Base-by-base conservation (phyloP, 495 filamentous ascomycete species). In the Aspergillus olivimuriae region DNA sequence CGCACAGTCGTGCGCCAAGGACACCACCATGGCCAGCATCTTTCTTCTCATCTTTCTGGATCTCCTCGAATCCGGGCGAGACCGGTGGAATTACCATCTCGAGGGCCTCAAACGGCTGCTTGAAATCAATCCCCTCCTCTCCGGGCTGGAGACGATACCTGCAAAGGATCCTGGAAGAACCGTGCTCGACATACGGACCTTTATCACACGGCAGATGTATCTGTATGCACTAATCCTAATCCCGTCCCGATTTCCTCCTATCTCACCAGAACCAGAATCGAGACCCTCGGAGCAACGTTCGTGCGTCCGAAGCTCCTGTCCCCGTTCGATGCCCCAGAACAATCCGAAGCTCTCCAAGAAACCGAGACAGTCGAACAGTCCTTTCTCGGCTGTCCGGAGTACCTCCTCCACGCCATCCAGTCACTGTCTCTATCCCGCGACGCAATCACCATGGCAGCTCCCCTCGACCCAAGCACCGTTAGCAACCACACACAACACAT, bases 1-100 rank as follows among this genome's bases (percentile, higher is more conserved):
- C 34, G 4, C 36, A 36, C 52, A 2, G 8, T 41, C 26, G 43
- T 59, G 12, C 47, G 61, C 4, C 43, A 47, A 42, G 6, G 66
- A 63, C 41, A 63, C 61, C 15, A 68, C 69, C 31, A 63, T 73
- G 17, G 71, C 73, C 2, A 67, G 66, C 10, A 65, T 72, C 0
- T 68, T 76, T 20, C 72, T 78, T 44, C 63, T 78, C 37, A 60
- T 78, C 46, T 76, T 77, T 43, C 64, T 78, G 21, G 66, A 76
- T 31, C 62, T 78, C 2, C 63, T 78, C 12, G 74, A 78, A 51
- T 69, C 69, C 3, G 73, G 73, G 2, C 68, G 63, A 32, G 68
- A 69, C 26, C 61, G 59, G 23, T 78, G 75, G 75, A 70, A 70
- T 21, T 53, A 60, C 21, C 75, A 78, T 39, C 60, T 78, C 32